These are phyloP conservation scores for Leccinum incarnatum DNA, from an alignment of 768 basidiomycete species.

Conservation along the genomic window DNA sequence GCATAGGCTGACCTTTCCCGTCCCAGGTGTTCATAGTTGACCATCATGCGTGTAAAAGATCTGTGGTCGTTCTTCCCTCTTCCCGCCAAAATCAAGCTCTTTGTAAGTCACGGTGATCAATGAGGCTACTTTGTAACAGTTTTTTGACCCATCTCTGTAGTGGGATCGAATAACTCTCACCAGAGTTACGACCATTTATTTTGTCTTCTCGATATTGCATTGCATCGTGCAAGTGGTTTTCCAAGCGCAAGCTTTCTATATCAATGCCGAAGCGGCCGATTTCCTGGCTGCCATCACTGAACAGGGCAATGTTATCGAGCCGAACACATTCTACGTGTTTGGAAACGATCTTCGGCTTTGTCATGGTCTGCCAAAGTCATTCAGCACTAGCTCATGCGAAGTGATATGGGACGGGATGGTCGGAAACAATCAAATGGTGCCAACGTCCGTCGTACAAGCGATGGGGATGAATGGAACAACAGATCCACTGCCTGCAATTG, in stretches of 20 bases:
- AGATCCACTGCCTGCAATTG: background rate
- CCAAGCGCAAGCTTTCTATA: constrained; percentile 63
- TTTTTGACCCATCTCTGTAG: constrained; percentile 32
- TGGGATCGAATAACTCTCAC: constrained; percentile 72
- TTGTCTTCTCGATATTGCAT: constrained; percentile 63
- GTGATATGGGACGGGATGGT: constrained; percentile 53
- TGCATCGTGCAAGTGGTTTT: constrained; percentile 66
- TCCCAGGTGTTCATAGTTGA: background rate
- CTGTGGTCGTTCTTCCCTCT: constrained; percentile 38
- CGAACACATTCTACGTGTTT: constrained; percentile 46
- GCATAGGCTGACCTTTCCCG: background rate
- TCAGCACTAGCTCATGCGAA: constrained; percentile 40
- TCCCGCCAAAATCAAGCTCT: constrained; percentile 41
- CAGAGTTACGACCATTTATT: constrained; percentile 61
- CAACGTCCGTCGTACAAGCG: background rate
- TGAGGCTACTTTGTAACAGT: background rate
- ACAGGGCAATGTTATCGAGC: constrained; percentile 46
- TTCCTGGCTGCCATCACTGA: constrained; percentile 51
- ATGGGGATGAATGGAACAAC: background rate
- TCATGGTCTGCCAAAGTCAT: constrained; percentile 42
- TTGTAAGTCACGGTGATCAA: constrained; percentile 38
- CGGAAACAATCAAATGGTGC: constrained; percentile 4
- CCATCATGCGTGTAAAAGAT: constrained; percentile 44
- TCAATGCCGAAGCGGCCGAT: constrained; percentile 56
- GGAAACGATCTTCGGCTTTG: constrained; percentile 55